phyloP scores from a whole-genome alignment of 2,329 filamentous ascomycete genomes.

The Fusarium chaquense region DNA sequence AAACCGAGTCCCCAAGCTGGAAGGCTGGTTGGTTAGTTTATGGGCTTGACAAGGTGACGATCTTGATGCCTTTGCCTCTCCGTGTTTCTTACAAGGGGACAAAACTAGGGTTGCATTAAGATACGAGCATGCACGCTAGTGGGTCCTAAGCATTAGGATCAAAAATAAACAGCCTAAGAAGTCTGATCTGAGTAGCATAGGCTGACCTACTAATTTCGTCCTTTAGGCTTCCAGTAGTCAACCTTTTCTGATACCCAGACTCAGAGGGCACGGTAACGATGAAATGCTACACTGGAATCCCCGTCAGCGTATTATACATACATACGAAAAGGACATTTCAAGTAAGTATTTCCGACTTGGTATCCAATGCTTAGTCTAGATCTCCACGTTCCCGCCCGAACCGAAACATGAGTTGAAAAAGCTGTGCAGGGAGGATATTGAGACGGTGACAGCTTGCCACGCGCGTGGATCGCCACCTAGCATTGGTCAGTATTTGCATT shows the following conservation, averaged over 20 bases:
- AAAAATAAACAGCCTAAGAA: too few relatives aligned
- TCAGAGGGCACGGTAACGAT: neutral
- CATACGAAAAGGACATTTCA: neutral
- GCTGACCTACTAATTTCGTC: too few relatives aligned
- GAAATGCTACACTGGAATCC: slow-evolving; percentile 1
- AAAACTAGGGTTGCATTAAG: slow-evolving; percentile 26
- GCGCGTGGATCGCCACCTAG: slow-evolving; percentile 3
- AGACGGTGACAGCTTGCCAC: slow-evolving; percentile 32
- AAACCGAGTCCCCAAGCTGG: neutral
- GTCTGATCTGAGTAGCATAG: too few relatives aligned
- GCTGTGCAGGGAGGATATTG: slow-evolving; percentile 5
- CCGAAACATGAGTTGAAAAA: slow-evolving; percentile 6
- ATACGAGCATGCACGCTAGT: slow-evolving; percentile 2
- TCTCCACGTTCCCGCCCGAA: neutral
- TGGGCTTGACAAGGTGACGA: slow-evolving; percentile 1
- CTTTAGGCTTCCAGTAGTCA: too few relatives aligned
- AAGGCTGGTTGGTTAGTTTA: neutral
- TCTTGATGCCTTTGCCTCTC: slow-evolving; percentile 3
- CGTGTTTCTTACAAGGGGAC: slow-evolving; percentile 8
- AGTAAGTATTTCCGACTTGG: slow-evolving; percentile 8
- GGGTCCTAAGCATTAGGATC: too few relatives aligned
- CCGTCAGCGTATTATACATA: neutral
- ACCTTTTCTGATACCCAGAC: too few relatives aligned
- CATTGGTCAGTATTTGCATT: slow-evolving; percentile 19
- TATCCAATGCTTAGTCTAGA: slow-evolving; percentile 1